These are phyloP conservation scores for Penicillium corylophilum DNA, from an alignment of 2,329 filamentous ascomycete genomes.

Conservation along the genomic window DNA sequence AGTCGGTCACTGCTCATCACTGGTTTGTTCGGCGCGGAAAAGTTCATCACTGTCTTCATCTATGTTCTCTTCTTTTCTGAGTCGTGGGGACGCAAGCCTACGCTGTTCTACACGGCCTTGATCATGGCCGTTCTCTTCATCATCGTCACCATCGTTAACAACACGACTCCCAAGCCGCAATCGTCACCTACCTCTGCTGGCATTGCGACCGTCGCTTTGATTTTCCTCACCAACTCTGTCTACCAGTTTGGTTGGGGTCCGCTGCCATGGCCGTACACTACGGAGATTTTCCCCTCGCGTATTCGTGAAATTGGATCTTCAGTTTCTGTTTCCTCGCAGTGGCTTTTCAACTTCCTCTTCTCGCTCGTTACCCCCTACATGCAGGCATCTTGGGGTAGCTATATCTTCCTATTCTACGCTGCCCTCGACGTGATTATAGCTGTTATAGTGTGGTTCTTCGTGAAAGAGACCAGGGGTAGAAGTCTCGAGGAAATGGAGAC, in stretches of 20 bases:
- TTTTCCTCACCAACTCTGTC: slow-evolving; percentile 37
- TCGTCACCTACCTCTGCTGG: slow-evolving; percentile 36
- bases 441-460: slow-evolving; percentile 34
- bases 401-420: slow-evolving; percentile 44
- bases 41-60: slow-evolving; percentile 49
- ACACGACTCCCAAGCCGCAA: slow-evolving; percentile 41
- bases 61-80: slow-evolving; percentile 54
- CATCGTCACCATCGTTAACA: slow-evolving; percentile 49
- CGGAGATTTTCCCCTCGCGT: slow-evolving; percentile 40
- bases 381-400: slow-evolving; percentile 41
- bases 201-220: slow-evolving; percentile 51
- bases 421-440: slow-evolving; percentile 36
- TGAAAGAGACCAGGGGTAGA: slow-evolving; percentile 43
- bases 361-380: slow-evolving; percentile 44
- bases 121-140: slow-evolving; percentile 55
- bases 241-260: slow-evolving; percentile 39
- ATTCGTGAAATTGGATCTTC: slow-evolving; percentile 41
- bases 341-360: slow-evolving; percentile 46
- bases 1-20: slow-evolving; percentile 46
- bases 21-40: slow-evolving; percentile 54
- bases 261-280: slow-evolving; percentile 37
- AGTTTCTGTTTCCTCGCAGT: slow-evolving; percentile 37
- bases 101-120: slow-evolving; percentile 48
- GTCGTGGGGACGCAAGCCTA: slow-evolving; percentile 50
- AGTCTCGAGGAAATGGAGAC: slow-evolving; percentile 43